phyloP scores from a whole-genome alignment of 805 yeast species.

The Candida ulmi region DNA sequence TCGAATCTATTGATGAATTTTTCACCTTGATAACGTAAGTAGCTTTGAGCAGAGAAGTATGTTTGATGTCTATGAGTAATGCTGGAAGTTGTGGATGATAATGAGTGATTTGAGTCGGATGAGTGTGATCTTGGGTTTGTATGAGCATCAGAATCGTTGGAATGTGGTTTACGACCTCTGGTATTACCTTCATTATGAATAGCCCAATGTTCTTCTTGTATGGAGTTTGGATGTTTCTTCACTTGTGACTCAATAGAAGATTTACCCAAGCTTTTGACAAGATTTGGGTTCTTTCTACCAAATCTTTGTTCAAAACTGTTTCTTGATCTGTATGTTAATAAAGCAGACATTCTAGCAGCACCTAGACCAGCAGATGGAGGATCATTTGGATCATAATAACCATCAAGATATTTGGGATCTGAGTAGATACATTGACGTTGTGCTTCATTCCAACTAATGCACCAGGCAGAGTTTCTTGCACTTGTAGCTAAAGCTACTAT shows the following conservation, averaged over 20 bases:
- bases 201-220: conserved; percentile 71
- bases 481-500: conserved; percentile 87
- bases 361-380: conserved; percentile 85
- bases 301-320: conserved; percentile 88
- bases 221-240: conserved; percentile 36
- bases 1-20: conserved; percentile 88
- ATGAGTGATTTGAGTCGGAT: conserved; percentile 26
- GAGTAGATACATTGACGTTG: conserved; percentile 94
- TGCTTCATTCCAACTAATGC: conserved; percentile 98
- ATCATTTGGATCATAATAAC: conserved; percentile 71
- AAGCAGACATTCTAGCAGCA: conserved; percentile 97
- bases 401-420: conserved; percentile 90
- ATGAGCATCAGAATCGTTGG: conserved; percentile 2
- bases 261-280: conserved; percentile 11
- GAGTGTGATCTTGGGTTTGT: conserved; percentile 22
- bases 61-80: conserved; percentile 32
- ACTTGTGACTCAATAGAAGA: background rate
- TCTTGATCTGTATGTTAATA: conserved; percentile 86
- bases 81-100: conserved; percentile 18
- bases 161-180: conserved; percentile 21
- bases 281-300: conserved; percentile 72
- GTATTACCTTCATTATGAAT: conserved; percentile 83
- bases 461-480: conserved; percentile 96
- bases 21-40: conserved; percentile 88
- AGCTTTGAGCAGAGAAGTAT: conserved; percentile 92